A percentile compares a stretch with the other conserved stretches of the same genome.
phyloP scores from a whole-genome alignment of 2,329 filamentous ascomycete genomes.

The Teratosphaeria viscida region DNA sequence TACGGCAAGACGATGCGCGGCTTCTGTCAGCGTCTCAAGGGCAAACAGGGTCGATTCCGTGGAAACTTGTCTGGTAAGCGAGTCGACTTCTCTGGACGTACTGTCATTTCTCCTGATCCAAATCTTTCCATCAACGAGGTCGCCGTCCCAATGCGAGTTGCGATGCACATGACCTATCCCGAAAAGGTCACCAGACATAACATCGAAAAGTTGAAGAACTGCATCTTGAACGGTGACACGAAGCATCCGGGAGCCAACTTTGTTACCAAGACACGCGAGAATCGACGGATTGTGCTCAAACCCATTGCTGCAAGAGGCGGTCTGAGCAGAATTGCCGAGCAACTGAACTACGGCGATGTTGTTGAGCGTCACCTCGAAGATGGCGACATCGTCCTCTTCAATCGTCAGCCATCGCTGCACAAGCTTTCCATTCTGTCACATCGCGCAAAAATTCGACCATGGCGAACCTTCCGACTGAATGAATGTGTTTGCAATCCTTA shows the following conservation, averaged over 20 bases:
- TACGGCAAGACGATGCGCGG: conserved; percentile 83
- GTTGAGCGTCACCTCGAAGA: conserved; percentile 94
- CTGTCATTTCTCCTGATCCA: conserved; percentile 94
- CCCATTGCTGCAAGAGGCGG: conserved; percentile 36
- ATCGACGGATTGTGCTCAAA: conserved; percentile 64
- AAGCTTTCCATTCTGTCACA: conserved; percentile 98
- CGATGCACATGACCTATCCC: conserved; percentile 91
- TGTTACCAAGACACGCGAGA: conserved; percentile 59
- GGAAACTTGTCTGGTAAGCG: conserved; percentile 96
- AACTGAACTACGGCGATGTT: conserved; percentile 71
- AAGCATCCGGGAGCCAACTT: conserved; percentile 83
- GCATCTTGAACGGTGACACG: conserved; percentile 64
- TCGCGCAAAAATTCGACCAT: conserved; percentile 82
- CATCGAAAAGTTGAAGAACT: conserved; percentile 64
- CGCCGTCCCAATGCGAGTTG: conserved; percentile 81
- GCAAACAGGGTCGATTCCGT: conserved; percentile 93
- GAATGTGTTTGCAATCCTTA: conserved; percentile 98
- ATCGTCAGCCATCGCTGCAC: conserved; percentile 92
- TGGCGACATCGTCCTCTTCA: conserved; percentile 92
- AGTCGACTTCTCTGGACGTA: conserved; percentile 95
- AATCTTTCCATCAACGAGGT: conserved; percentile 91
- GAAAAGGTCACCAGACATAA: conserved; percentile 81
- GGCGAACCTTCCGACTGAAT: conserved; percentile 92
- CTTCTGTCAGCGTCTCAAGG: conserved; percentile 90
- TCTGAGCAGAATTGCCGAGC: conserved; percentile 57